phyloP scores from a whole-genome alignment of 177 flowering plant species.

The Vitis hybrid region DNA sequence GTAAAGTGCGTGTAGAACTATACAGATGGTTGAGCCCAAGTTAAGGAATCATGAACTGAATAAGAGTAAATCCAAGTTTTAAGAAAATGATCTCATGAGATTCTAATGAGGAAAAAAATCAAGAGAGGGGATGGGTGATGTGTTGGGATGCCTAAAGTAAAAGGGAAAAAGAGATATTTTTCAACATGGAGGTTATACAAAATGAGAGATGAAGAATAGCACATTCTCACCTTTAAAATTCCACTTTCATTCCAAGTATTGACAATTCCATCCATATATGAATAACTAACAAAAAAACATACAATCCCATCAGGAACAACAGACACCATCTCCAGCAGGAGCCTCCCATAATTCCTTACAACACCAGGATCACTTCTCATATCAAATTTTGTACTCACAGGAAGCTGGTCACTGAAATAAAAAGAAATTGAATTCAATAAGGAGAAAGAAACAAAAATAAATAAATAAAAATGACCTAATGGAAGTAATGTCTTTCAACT shows the following conservation, averaged over 20 bases:
- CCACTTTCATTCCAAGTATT: conserved; percentile 94
- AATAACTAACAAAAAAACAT: conserved; percentile 98
- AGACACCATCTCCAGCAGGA: conserved; percentile 95
- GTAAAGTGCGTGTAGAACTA: neutral
- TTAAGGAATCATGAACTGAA: neutral
- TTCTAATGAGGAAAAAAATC: too few species aligned
- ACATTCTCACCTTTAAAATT: conserved; percentile 66
- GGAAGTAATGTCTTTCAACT: neutral
- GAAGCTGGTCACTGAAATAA: conserved; percentile 93
- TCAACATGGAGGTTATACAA: neutral
- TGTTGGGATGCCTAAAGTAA: neutral
- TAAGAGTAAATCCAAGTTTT: neutral
- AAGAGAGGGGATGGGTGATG: too few species aligned
- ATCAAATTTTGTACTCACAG: conserved; percentile 97
- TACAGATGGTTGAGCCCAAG: too few species aligned
- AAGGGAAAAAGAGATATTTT: neutral
- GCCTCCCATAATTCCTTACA: conserved; percentile 95
- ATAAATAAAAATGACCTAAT: neutral
- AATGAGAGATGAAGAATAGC: neutral
- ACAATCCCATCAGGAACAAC: conserved; percentile 98
- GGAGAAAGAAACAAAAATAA: neutral
- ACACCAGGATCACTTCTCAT: conserved; percentile 99
- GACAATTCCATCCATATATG: conserved; percentile 97
- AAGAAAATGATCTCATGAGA: neutral
- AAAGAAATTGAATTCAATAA: conserved; percentile 13